Percentiles rank a stretch among this genome's conserved stretches.
phyloP scores from a whole-genome alignment of 2,329 filamentous ascomycete genomes.

The Dothiorella sarmentorum region DNA sequence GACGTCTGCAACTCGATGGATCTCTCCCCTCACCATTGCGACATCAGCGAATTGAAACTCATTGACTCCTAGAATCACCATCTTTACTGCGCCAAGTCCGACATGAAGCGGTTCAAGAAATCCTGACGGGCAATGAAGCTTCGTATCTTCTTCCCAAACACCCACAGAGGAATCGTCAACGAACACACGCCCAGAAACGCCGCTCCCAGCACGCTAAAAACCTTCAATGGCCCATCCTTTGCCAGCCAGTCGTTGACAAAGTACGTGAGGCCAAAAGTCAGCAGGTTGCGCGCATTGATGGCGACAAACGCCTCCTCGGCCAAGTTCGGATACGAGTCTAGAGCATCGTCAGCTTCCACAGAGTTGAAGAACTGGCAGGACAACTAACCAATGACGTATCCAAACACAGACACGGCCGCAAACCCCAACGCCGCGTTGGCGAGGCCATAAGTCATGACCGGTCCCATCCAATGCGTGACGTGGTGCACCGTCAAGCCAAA shows the following conservation, averaged over 20 bases:
- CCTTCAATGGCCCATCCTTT: slow-evolving; percentile 26
- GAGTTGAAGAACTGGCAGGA: too few relatives aligned
- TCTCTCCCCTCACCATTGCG: too few relatives aligned
- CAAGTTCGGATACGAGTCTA: slow-evolving; percentile 43
- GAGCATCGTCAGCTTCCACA: not conserved
- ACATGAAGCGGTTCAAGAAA: slow-evolving; percentile 31
- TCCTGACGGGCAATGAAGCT: slow-evolving; percentile 43
- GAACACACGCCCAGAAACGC: slow-evolving; percentile 44
- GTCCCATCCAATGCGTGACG: slow-evolving; percentile 20
- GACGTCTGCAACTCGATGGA: too few relatives aligned
- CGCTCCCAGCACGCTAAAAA: slow-evolving; percentile 30
- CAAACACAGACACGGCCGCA: slow-evolving; percentile 42
- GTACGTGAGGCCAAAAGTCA: slow-evolving; percentile 48
- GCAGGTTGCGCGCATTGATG: slow-evolving; percentile 49
- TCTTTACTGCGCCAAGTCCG: slow-evolving; percentile 18
- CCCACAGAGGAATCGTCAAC: slow-evolving; percentile 49
- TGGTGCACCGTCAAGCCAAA: slow-evolving; percentile 37
- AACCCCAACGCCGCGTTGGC: slow-evolving; percentile 42
- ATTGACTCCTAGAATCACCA: too few relatives aligned
- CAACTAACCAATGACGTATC: slow-evolving; percentile 45
- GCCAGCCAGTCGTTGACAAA: slow-evolving; percentile 33
- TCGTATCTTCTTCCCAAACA: slow-evolving; percentile 48
- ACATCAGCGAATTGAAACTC: too few relatives aligned
- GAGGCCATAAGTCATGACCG: slow-evolving; percentile 32
- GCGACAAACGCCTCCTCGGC: slow-evolving; percentile 52